Evolutionary conservation across 345 rosid genomes (phyloP), one percentile per base, ranked within the genome.

Genomic region (Xanthoceras sorbifolium): DNA sequence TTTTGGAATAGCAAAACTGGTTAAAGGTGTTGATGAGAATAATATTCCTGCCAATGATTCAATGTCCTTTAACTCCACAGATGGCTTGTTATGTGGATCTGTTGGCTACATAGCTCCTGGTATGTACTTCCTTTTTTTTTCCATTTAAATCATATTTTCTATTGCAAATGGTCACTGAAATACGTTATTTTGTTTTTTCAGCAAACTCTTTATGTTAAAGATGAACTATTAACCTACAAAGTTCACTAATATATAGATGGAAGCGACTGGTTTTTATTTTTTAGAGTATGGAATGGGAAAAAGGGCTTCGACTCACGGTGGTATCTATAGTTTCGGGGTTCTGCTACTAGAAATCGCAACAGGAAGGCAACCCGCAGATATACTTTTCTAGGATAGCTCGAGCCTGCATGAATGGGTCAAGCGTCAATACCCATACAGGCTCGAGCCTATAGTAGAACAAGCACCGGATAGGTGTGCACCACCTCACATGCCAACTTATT

Each of bases 81-180:
- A 91, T 79, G 91, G 94, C 64, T 77, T 91, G 77, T 69, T 96
- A 66, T 89, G 97, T 15, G 98, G 99, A 76, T 93, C 98, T 52
- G 83, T 92, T 0, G 99, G 99, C 79, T 96, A 96, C 75, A 92
- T 96, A 22, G 93, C 99, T 12, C 99, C 99, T 14, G 99, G 98
- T 92, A 85, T 36, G 90, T 70, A 46, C 28, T 38, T 70, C 26
- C n/a, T n/a, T 61, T 73, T 5, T 40, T 34, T 61, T 23, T 36
- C 7, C 55, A 9, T 7, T n/a, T n/a, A n/a, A 7, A 9, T 20
- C 28, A 65, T 48, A 44, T n/a, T n/a, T 38, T 1, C 14, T 23
- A 23, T 69, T 48, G 59, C 40, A 36, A 9, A 36, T 36, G 9
- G 6, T 1, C 1, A 38, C 42, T n/a, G n/a, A n/a, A n/a, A n/a